A percentile compares a stretch with the other conserved stretches of the same genome.
Conservation (phyloP, 441 rosid species). For the Pelargonium australe region DNA sequence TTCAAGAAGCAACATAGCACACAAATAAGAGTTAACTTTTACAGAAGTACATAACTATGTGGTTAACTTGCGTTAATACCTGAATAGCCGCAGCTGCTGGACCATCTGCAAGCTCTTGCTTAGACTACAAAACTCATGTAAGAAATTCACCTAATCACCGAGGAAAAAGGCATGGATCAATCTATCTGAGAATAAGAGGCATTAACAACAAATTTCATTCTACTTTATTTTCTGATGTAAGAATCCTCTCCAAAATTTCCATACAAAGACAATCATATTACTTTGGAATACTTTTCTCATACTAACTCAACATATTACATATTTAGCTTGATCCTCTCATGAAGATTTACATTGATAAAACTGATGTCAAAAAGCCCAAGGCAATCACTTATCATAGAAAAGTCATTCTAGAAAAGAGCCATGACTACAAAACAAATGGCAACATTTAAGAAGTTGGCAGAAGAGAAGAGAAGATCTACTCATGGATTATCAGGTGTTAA, state of each 20-base stretch:
- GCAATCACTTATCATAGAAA: neutral
- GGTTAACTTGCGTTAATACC: slow-evolving; percentile 32
- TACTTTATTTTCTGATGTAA: neutral
- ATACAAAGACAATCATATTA: neutral
- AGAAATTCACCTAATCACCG: slow-evolving; percentile 67
- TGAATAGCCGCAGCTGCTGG: slow-evolving; percentile 89
- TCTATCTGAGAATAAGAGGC: neutral
- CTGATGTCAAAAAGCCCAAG: neutral
- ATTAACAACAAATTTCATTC: neutral
- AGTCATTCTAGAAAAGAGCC: neutral
- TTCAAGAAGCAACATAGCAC: neutral
- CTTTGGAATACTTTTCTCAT: neutral
- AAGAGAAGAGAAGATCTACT: neutral
- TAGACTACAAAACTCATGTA: slow-evolving; percentile 93
- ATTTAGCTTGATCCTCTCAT: neutral
- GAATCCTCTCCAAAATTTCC: neutral
- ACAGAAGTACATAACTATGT: slow-evolving; percentile 8
- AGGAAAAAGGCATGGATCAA: slow-evolving; percentile 26
- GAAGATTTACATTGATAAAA: neutral
- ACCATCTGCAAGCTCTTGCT: slow-evolving; percentile 95
- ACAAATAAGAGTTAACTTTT: slow-evolving; percentile 16
- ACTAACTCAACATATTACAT: no score
- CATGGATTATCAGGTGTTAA: neutral
- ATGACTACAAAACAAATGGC: neutral
- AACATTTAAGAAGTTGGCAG: neutral